Evolutionary conservation across 805 yeast genomes (phyloP).

Genomic region (Yarrowia sp.): DNA sequence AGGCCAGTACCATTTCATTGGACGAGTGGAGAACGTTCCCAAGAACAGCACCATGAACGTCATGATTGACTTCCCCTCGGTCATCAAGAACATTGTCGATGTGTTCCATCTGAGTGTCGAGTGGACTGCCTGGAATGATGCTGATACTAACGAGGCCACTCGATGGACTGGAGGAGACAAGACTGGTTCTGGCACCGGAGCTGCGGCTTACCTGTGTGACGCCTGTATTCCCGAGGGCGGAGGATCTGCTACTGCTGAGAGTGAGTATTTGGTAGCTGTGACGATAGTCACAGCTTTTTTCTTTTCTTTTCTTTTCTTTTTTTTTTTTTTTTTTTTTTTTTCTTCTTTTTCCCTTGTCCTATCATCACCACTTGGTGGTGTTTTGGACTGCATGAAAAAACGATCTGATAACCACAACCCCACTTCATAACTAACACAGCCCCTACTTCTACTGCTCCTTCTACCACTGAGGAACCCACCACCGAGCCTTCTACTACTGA

Average conservation of each 20-base stretch:
- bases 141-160: not conserved
- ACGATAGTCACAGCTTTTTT: too few relatives aligned
- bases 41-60: not conserved
- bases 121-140: not conserved
- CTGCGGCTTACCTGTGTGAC: not conserved
- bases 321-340: too few relatives aligned
- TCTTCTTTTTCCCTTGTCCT: too few relatives aligned
- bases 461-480: not conserved
- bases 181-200: not conserved
- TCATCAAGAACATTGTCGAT: not conserved
- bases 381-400: too few relatives aligned
- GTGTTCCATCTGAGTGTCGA: not conserved
- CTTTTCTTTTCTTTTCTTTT: too few relatives aligned
- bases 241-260: not conserved
- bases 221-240: not conserved
- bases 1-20: not conserved
- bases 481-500: not conserved
- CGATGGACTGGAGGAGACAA: not conserved
- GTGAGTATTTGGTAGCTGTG: not conserved
- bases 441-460: not conserved
- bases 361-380: too few relatives aligned
- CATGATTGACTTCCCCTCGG: not conserved
- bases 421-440: not conserved
- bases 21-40: constrained; percentile 3
- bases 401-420: not conserved